Evolutionary conservation across 2,329 filamentous ascomycete species (phyloP).

Genomic region (Berkeleyomyces basicola): DNA sequence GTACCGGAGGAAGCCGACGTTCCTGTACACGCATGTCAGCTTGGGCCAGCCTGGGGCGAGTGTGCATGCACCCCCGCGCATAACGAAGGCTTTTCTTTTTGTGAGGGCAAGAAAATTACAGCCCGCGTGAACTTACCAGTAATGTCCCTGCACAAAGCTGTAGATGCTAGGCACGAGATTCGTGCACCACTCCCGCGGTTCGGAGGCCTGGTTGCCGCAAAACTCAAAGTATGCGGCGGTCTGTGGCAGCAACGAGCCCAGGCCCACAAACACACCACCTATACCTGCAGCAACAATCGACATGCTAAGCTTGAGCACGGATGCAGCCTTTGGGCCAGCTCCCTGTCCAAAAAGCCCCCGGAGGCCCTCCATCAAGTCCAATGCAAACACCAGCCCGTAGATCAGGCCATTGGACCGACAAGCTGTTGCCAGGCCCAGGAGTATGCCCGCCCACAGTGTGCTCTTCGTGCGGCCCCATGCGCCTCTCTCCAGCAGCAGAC

Average conservation of each 20-base stretch:
- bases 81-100: not conserved
- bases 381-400: slow-evolving; percentile 55
- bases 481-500: slow-evolving; percentile 25
- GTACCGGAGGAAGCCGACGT: slow-evolving; percentile 73
- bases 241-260: slow-evolving; percentile 59
- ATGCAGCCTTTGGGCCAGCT: not conserved
- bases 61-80: not conserved
- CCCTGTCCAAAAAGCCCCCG: not conserved
- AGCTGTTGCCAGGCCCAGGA: slow-evolving; percentile 55
- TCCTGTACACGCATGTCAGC: slow-evolving; percentile 35
- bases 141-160: slow-evolving; percentile 70
- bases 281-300: slow-evolving; percentile 39
- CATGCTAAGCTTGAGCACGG: slow-evolving; percentile 12
- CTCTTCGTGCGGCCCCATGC: slow-evolving; percentile 18
- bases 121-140: slow-evolving; percentile 50
- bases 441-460: slow-evolving; percentile 44
- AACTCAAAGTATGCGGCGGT: slow-evolving; percentile 55
- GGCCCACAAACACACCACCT: slow-evolving; percentile 50
- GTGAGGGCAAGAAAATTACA: not conserved
- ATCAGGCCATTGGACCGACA: slow-evolving; percentile 78
- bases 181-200: slow-evolving; percentile 54
- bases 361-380: slow-evolving; percentile 32
- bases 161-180: slow-evolving; percentile 71
- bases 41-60: not conserved
- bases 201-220: slow-evolving; percentile 29